A percentile compares a stretch with the other conserved stretches of the same genome.
Evolutionary conservation across 2,329 filamentous ascomycete species (phyloP).

Genomic region (Elsinoe batatas): DNA sequence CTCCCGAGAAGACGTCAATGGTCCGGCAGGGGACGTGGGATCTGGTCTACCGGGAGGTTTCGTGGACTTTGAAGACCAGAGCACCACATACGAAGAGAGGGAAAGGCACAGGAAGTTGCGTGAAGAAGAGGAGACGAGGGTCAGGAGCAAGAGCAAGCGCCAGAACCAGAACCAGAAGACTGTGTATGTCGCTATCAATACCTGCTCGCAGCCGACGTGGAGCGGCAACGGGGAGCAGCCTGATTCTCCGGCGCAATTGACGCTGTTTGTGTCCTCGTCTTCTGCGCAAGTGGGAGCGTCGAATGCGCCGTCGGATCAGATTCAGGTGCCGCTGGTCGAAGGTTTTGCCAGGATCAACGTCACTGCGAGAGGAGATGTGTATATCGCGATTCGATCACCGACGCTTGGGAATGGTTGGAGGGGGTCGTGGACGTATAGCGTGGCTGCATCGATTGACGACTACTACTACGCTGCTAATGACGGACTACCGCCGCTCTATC

Average conservation of each 20-base stretch:
- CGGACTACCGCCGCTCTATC: slow-evolving; percentile 52
- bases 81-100: background rate
- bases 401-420: slow-evolving; percentile 49
- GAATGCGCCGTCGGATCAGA: slow-evolving; percentile 32
- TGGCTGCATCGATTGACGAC: slow-evolving; percentile 72
- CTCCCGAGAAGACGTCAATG: slow-evolving; percentile 44
- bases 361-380: slow-evolving; percentile 57
- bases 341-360: slow-evolving; percentile 61
- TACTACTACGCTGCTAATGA: slow-evolving; percentile 59
- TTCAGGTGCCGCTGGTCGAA: slow-evolving; percentile 45
- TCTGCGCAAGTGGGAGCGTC: slow-evolving; percentile 18
- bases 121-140: background rate
- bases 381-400: slow-evolving; percentile 65
- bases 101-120: slow-evolving; percentile 5
- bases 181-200: slow-evolving; percentile 77
- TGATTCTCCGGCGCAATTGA: slow-evolving; percentile 52
- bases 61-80: slow-evolving; percentile 12
- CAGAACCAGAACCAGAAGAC: slow-evolving; percentile 26
- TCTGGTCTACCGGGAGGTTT: slow-evolving; percentile 23
- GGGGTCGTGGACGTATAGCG: slow-evolving; percentile 66
- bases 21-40: slow-evolving; percentile 26
- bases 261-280: slow-evolving; percentile 64
- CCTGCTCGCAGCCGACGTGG: slow-evolving; percentile 64
- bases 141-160: slow-evolving; percentile 15
- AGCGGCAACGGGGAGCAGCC: slow-evolving; percentile 40